Evolutionary conservation across 495 filamentous ascomycete species (phyloP).

Genomic region (Penicillium simplicissimum): DNA sequence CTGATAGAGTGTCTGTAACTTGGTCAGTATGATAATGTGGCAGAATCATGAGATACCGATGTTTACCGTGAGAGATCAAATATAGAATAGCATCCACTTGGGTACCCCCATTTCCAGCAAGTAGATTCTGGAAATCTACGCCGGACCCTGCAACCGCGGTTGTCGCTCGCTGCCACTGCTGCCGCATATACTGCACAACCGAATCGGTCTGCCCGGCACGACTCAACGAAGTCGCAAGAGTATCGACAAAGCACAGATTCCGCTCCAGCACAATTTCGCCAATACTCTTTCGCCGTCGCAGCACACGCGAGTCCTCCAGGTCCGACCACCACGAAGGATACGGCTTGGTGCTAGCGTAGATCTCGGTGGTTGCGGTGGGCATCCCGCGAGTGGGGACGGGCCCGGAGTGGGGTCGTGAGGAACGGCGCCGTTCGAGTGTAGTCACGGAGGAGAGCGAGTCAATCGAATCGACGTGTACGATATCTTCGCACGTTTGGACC

Average conservation of each 20-base stretch:
- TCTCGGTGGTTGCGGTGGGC: conserved; percentile 62
- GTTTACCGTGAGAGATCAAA: conserved; percentile 65
- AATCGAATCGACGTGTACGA: conserved; percentile 91
- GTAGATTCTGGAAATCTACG: conserved; percentile 72
- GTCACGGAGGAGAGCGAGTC: conserved; percentile 59
- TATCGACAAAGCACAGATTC: conserved; percentile 95
- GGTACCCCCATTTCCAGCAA: conserved; percentile 83
- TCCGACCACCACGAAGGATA: conserved; percentile 97
- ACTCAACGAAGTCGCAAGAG: conserved; percentile 69
- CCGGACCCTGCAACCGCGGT: conserved; percentile 60
- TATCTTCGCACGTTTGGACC: conserved; percentile 91
- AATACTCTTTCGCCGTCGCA: conserved; percentile 74
- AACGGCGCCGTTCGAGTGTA: conserved; percentile 28
- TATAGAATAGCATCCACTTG: conserved; percentile 91
- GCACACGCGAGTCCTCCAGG: conserved; percentile 68
- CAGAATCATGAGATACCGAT: conserved; percentile 18
- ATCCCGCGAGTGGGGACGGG: conserved; percentile 30
- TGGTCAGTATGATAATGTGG: background rate
- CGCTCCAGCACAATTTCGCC: conserved; percentile 84
- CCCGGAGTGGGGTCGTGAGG: conserved; percentile 37
- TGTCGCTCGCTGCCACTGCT: conserved; percentile 66
- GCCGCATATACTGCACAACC: conserved; percentile 73
- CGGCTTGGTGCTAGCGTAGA: conserved; percentile 89
- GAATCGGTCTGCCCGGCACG: conserved; percentile 66
- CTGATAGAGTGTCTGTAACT: conserved; percentile 62